A percentile compares a stretch with the other conserved stretches of the same genome.
These are phyloP conservation scores for Nannochloris sp. DNA, from an alignment of 139 green algal species.

Conservation along the genomic window DNA sequence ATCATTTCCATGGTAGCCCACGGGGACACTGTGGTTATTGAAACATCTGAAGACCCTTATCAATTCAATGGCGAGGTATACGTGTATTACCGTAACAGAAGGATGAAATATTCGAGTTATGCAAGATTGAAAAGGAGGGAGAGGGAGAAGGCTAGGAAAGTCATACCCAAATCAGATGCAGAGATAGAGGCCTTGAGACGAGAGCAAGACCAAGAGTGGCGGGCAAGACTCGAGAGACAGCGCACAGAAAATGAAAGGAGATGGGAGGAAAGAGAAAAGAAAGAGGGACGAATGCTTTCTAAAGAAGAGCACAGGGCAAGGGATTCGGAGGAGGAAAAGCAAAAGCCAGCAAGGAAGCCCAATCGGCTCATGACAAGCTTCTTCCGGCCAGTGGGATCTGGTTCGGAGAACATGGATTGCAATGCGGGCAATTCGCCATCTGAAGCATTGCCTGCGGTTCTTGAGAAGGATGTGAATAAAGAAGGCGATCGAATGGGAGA, in stretches of 20 bases:
- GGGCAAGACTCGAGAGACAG: neutral
- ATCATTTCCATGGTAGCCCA: neutral
- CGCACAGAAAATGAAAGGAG: neutral
- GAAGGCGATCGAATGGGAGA: neutral
- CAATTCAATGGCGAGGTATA: neutral
- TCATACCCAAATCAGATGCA: neutral
- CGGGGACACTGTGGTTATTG: neutral
- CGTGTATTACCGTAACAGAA: neutral
- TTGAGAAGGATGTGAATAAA: too few relatives aligned
- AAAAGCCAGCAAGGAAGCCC: neutral
- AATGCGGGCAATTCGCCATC: neutral
- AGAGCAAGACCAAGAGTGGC: neutral
- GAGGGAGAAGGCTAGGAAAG: neutral
- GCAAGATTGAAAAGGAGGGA: neutral
- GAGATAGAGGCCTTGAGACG: neutral
- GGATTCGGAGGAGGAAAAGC: neutral
- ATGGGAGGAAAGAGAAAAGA: neutral
- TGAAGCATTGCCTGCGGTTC: too few relatives aligned
- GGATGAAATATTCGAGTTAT: neutral
- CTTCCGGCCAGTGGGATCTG: neutral
- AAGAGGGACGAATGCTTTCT: neutral
- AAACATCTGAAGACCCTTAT: neutral
- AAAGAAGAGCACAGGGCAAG: neutral
- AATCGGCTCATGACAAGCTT: neutral
- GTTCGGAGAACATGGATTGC: neutral